Percentiles rank a stretch among this genome's conserved stretches.
These are phyloP conservation scores for Pestalotiopsis sp. DNA, from an alignment of 2,329 filamentous ascomycete genomes.

Conservation along the genomic window DNA sequence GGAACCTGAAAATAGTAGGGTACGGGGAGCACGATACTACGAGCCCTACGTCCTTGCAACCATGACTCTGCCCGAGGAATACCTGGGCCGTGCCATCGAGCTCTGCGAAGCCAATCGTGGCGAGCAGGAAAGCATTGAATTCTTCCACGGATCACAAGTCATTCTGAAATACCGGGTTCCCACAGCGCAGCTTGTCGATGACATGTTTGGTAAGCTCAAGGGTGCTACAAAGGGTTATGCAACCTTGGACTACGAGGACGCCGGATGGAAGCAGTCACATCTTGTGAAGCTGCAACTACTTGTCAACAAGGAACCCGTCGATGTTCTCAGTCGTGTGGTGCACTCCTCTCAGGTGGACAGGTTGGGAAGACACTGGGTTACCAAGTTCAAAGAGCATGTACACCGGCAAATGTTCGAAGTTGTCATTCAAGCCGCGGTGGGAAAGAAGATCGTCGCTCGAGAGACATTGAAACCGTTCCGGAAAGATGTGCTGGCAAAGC, in stretches of 20 bases:
- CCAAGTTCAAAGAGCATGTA: constrained; percentile 95
- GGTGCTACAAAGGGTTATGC: constrained; percentile 93
- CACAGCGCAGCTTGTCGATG: constrained; percentile 86
- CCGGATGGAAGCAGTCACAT: constrained; percentile 77
- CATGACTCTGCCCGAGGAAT: constrained; percentile 89
- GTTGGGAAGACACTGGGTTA: constrained; percentile 84
- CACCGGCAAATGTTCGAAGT: constrained; percentile 97
- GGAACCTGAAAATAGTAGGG: constrained; percentile 54
- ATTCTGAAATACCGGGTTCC: constrained; percentile 93
- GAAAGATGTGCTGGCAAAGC: constrained; percentile 90
- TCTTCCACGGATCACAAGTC: constrained; percentile 89
- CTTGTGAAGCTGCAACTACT: constrained; percentile 89
- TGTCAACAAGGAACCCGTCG: constrained; percentile 90
- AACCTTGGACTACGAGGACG: constrained; percentile 94
- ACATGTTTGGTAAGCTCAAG: constrained; percentile 96
- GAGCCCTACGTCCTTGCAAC: constrained; percentile 68
- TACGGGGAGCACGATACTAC: constrained; percentile 44
- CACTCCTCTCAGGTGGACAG: constrained; percentile 80
- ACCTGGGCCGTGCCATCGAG: constrained; percentile 91
- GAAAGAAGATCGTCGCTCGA: constrained; percentile 79
- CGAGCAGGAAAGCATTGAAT: constrained; percentile 82
- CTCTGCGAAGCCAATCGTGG: constrained; percentile 89
- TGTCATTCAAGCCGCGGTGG: constrained; percentile 87
- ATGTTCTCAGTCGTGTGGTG: constrained; percentile 89
- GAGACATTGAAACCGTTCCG: constrained; percentile 96